Percentiles rank a stretch among this genome's conserved stretches.
These are phyloP conservation scores for Datisca glomerata DNA, from an alignment of 306 rosid species.

Conservation along the genomic window DNA sequence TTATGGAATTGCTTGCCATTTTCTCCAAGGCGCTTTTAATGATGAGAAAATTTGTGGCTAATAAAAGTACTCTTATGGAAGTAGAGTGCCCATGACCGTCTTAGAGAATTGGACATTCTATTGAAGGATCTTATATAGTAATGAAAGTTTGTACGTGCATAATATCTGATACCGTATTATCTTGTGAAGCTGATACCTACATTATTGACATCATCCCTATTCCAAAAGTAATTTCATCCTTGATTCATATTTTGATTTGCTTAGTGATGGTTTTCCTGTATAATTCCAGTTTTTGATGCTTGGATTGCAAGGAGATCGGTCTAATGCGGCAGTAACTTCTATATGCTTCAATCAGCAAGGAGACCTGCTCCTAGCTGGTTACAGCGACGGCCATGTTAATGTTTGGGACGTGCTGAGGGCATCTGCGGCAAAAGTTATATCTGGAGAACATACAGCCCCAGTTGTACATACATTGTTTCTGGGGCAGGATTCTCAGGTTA, in stretches of 20 bases:
- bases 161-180: too few species aligned
- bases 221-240: constrained; percentile 2
- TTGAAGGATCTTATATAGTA: too few species aligned
- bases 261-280: constrained; percentile 10
- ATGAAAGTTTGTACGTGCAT: too few species aligned
- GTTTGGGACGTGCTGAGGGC: constrained; percentile 87
- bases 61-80: too few species aligned
- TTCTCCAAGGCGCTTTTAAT: too few species aligned
- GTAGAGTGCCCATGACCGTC: too few species aligned
- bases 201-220: too few species aligned
- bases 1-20: too few species aligned
- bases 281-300: constrained; percentile 65
- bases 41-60: too few species aligned
- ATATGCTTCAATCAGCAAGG: constrained; percentile 91
- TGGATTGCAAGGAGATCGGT: constrained; percentile 73
- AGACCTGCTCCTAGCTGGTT: constrained; percentile 94
- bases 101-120: too few species aligned
- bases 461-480: constrained; percentile 80
- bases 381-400: constrained; percentile 76
- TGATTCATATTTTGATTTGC: constrained; percentile 4
- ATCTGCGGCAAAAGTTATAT: constrained; percentile 57
- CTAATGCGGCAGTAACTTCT: constrained; percentile 69
- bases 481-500: constrained; percentile 84
- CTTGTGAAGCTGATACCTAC: too few species aligned
- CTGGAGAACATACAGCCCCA: constrained; percentile 83